Evolutionary conservation across 192 early-diverging fungal genomes (phyloP), one percentile per base, ranked within the genome.

Genomic region (Irineochytrium annulatum): DNA sequence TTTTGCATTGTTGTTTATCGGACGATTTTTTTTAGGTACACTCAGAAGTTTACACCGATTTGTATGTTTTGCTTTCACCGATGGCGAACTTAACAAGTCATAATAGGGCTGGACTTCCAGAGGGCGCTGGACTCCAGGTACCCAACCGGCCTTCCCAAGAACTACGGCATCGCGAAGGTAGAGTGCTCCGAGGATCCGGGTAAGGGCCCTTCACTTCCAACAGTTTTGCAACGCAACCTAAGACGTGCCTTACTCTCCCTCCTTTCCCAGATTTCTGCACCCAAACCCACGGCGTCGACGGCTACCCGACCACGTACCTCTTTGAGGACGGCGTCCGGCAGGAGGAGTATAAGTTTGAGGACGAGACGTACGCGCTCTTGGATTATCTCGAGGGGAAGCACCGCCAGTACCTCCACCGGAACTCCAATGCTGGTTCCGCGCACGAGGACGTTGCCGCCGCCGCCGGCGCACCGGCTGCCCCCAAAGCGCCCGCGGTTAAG

Each of bases 291-390:
- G 44, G 22, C 2, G 39, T 45, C 0, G 68, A 60, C 26, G 68
- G 54, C 2, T 64, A 48, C 49, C 68, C 68, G 14, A 70, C 68
- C 1, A 56, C 56, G 13, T 34, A 32, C n/a, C 55, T 70, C 26
- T 65, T 58, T 44, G 34, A 53, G 33, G 33, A 70, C 45, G 68
- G 68, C 22, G 48, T 33, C 35, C 44, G 57, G 14, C 19, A 45
- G 3, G 62, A 64, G 20, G 68, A 70, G 37, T 70, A 70, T 33
- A 27, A 27, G 13, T 55, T 34, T 11, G 45, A 57, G 3, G 55
- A 65, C 20, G 62, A 70, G 28, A 46, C 34, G 0, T 43, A 59
- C 4, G 22, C 53, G 5, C 22, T 65, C 8, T 19, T 70, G 49
- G 4, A 14, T 8, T 70, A 70, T 44, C 31, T 70, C 20, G 57